Evolutionary conservation across 1,139 yeast genomes (phyloP).

Genomic region (Hansenula sp.): DNA sequence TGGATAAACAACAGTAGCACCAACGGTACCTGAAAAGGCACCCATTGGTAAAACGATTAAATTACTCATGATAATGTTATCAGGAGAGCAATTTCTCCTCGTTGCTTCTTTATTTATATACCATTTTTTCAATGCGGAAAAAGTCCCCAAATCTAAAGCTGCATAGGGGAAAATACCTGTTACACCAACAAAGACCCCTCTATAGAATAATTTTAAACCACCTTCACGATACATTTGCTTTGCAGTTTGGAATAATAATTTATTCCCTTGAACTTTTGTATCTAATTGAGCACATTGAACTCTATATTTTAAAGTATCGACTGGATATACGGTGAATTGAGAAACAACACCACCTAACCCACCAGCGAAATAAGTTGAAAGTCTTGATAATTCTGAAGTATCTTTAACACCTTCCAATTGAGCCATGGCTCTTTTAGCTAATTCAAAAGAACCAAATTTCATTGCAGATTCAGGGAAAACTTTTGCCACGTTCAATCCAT

Average conservation of each 20-base stretch:
- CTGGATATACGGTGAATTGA: slow-evolving; percentile 89
- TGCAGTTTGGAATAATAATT: slow-evolving; percentile 62
- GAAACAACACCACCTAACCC: slow-evolving; percentile 95
- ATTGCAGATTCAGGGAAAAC: slow-evolving; percentile 97
- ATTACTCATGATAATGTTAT: slow-evolving; percentile 75
- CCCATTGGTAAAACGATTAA: slow-evolving; percentile 83
- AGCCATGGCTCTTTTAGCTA: slow-evolving; percentile 76
- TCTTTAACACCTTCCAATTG: slow-evolving; percentile 73
- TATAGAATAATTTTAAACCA: slow-evolving; percentile 72
- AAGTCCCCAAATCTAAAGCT: slow-evolving; percentile 92
- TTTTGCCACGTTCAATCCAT: slow-evolving; percentile 88
- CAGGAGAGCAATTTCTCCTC: slow-evolving; percentile 43
- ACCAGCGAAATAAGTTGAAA: slow-evolving; percentile 86
- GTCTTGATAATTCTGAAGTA: slow-evolving; percentile 65
- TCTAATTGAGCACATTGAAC: slow-evolving; percentile 75
- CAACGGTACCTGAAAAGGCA: slow-evolving; percentile 91
- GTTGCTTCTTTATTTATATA: slow-evolving; percentile 63
- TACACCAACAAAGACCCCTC: slow-evolving; percentile 85
- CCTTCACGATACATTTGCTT: slow-evolving; percentile 75
- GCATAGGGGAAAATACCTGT: slow-evolving; percentile 97
- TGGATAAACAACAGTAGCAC: slow-evolving; percentile 94
- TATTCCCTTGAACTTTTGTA: slow-evolving; percentile 54
- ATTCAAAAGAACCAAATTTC: slow-evolving; percentile 94
- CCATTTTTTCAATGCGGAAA: slow-evolving; percentile 78
- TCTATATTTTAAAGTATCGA: slow-evolving; percentile 90